Evolutionary conservation across 495 filamentous ascomycete genomes (phyloP).

Genomic region (Xylaria nigripes): DNA sequence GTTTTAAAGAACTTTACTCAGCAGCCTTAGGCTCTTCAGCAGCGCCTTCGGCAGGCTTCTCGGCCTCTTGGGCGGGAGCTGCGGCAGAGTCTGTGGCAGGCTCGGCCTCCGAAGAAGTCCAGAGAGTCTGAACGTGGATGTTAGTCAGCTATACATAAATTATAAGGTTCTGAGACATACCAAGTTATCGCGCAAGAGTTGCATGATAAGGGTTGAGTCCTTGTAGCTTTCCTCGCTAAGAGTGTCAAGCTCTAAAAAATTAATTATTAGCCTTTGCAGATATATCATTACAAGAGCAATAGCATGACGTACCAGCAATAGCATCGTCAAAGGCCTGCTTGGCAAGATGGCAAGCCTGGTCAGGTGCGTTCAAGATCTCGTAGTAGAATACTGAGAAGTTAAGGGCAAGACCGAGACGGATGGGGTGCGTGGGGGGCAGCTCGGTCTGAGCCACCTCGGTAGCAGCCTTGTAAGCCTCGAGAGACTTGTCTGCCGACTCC

Average conservation of each 20-base stretch:
- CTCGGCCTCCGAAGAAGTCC: conserved; percentile 98
- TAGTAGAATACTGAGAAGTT: conserved; percentile 99
- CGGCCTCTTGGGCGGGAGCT: conserved; percentile 51
- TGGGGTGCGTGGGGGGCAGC: conserved; percentile 96
- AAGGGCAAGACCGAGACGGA: conserved; percentile 93
- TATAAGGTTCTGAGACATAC: conserved; percentile 45
- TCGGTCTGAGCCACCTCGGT: conserved; percentile 98
- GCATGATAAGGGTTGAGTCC: conserved; percentile 99
- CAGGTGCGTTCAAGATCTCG: conserved; percentile 97
- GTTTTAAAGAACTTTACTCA: conserved; percentile 36
- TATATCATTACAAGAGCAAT: background rate
- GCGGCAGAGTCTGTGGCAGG: conserved; percentile 55
- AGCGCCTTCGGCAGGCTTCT: conserved; percentile 36
- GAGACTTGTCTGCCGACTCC: conserved; percentile 88
- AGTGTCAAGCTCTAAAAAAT: conserved; percentile 86
- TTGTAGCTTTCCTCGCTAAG: conserved; percentile 99
- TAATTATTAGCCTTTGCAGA: conserved; percentile 15
- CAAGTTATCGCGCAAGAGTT: conserved; percentile 96
- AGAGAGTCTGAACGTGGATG: conserved; percentile 66
- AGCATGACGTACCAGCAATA: conserved; percentile 69
- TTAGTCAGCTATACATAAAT: conserved; percentile 7
- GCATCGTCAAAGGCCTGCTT: conserved; percentile 99
- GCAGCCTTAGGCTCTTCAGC: conserved; percentile 45
- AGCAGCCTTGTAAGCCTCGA: conserved; percentile 97
- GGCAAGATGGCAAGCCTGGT: conserved; percentile 97